Conservation (phyloP, 208 protist genomes). For the Trypanosomatidae sp. region DNA sequence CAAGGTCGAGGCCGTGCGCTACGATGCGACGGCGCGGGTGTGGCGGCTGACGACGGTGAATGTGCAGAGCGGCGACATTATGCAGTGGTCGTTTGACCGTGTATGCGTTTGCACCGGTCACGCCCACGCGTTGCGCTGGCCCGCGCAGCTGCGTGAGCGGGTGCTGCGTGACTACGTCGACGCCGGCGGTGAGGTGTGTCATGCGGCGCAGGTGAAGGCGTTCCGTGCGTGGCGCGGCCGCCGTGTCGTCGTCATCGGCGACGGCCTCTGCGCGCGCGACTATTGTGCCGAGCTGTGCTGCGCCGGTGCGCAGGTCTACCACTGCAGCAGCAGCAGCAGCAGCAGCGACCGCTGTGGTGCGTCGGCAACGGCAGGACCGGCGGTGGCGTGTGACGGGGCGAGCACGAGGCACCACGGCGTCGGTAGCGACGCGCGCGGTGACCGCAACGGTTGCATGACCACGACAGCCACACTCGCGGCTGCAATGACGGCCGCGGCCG, state of each 20-base stretch:
- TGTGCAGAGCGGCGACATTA: slow-evolving; percentile 70
- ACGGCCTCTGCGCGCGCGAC: slow-evolving; percentile 72
- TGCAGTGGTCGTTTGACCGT: slow-evolving; percentile 78
- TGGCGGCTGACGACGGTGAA: slow-evolving; percentile 86
- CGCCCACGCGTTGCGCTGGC: slow-evolving; percentile 66
- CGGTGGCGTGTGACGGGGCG: too few species aligned
- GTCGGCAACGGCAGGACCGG: too few species aligned
- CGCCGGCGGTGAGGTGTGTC: slow-evolving; percentile 61
- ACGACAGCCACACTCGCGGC: too few species aligned
- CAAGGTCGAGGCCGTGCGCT: slow-evolving; percentile 71
- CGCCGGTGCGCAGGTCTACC: slow-evolving; percentile 54
- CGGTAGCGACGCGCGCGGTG: too few species aligned
- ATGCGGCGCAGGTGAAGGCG: slow-evolving; percentile 76
- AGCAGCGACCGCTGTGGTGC: too few species aligned
- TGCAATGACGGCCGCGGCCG: too few species aligned
- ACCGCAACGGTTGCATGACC: too few species aligned
- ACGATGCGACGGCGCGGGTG: slow-evolving; percentile 12
- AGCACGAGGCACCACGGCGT: too few species aligned
- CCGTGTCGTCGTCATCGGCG: slow-evolving; percentile 69
- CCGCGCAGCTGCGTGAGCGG: slow-evolving; percentile 21
- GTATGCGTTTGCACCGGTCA: slow-evolving; percentile 82
- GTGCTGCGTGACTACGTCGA: slow-evolving; percentile 20
- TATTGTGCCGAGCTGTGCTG: slow-evolving; percentile 56
- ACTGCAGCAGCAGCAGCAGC: too few species aligned
- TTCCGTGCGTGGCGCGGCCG: slow-evolving; percentile 58